A percentile compares a stretch with the other conserved stretches of the same genome.
phyloP scores from a whole-genome alignment of 257 asterid species.

The Paraleonurus japonicus region DNA sequence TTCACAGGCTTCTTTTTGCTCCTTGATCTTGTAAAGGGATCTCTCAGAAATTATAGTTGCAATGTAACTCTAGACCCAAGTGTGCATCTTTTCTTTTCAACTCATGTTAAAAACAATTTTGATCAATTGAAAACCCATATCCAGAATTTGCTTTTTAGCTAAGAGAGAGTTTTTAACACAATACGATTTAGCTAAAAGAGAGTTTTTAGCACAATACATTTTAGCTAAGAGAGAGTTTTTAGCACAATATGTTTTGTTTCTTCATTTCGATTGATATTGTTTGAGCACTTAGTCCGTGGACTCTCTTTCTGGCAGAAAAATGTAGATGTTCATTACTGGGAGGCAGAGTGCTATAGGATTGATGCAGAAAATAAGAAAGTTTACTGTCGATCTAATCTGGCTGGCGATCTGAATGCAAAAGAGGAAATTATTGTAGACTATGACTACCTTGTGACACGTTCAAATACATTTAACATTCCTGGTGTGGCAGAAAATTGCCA shows the following conservation, averaged over 20 bases:
- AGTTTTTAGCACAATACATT: not conserved
- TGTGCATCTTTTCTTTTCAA: not conserved
- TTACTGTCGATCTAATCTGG: slow-evolving; percentile 63
- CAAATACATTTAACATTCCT: slow-evolving; percentile 93
- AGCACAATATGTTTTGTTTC: not conserved
- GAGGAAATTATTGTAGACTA: slow-evolving; percentile 85
- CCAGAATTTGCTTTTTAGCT: slow-evolving; percentile 8
- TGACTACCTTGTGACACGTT: slow-evolving; percentile 92
- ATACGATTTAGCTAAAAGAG: too few species aligned
- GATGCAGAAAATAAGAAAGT: slow-evolving; percentile 72
- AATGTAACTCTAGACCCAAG: not conserved
- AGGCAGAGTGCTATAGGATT: slow-evolving; percentile 79
- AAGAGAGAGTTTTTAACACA: too few species aligned
- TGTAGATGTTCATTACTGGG: slow-evolving; percentile 57
- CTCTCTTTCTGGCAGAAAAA: slow-evolving; percentile 59
- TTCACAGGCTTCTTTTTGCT: slow-evolving; percentile 1
- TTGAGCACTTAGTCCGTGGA: slow-evolving; percentile 6
- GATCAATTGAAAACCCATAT: not conserved
- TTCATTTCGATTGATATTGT: slow-evolving; percentile 2
- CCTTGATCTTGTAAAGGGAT: slow-evolving; percentile 11
- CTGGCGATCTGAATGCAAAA: slow-evolving; percentile 43
- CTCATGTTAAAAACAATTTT: not conserved
- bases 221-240: not conserved
- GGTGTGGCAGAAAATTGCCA: slow-evolving; percentile 90
- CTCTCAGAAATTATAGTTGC: not conserved